Conservation (phyloP, 352 stramenopile species). For the Peronosclerospora sorghi region DNA sequence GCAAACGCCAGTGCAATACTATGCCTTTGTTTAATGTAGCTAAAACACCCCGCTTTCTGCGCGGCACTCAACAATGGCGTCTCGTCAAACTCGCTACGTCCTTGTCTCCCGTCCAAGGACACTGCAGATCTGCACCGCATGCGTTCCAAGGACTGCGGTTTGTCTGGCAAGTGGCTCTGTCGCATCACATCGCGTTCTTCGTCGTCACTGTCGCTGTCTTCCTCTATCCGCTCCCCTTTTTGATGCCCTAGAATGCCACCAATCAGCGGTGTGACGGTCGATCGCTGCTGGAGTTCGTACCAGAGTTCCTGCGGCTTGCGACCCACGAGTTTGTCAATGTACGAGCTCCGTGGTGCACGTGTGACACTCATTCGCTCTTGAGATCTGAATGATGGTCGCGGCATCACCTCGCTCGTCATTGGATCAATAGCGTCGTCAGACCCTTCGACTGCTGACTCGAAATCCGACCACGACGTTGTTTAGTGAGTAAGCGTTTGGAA, state of each 20-base stretch:
- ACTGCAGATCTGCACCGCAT: constrained; percentile 18
- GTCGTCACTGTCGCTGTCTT: background rate
- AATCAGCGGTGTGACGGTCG: constrained; percentile 12
- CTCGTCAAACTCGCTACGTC: background rate
- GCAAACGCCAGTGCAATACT: constrained; percentile 64
- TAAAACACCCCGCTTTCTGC: constrained; percentile 76
- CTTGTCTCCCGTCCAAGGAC: constrained; percentile 7
- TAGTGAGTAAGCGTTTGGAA: constrained; percentile 1
- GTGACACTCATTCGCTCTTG: background rate
- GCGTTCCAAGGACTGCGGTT: constrained; percentile 5
- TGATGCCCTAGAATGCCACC: constrained; percentile 7
- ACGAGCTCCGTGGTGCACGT: constrained; percentile 1
- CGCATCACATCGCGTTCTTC: constrained; percentile 15
- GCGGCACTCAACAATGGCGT: constrained; percentile 28
- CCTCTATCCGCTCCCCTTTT: constrained; percentile 5
- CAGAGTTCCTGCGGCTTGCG: constrained; percentile 20
- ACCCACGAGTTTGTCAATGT: constrained; percentile 11
- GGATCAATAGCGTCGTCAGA: constrained; percentile 4
- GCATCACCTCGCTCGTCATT: constrained; percentile 20
- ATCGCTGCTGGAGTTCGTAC: constrained; percentile 15
- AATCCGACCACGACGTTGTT: background rate
- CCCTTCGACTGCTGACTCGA: constrained; percentile 14
- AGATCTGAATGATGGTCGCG: constrained; percentile 2
- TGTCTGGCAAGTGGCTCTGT: constrained; percentile 15
- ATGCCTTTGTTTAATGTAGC: constrained; percentile 72